Base-by-base conservation (phyloP, 768 basidiomycete species). In the Pisolithus tinctorius region DNA sequence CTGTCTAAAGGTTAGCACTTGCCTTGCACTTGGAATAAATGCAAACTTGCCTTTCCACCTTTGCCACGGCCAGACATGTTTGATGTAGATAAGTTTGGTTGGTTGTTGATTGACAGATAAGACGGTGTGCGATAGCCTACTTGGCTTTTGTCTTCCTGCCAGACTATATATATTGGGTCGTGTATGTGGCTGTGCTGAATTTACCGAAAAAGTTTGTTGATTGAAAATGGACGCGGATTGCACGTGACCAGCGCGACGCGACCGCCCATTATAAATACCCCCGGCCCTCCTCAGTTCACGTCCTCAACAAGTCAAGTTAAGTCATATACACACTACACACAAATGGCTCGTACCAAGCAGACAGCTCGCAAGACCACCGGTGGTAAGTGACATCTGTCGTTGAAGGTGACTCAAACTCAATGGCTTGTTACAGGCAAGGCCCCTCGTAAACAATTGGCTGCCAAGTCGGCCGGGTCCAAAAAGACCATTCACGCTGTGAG, bases 61-160 rank as follows among this genome's bases (percentile, higher is more conserved):
- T 89, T 90, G 66, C 88, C 88, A 65, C 88, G 86, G 70, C 88
- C 88, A 72, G 87, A 88, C 86, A 89, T 84, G 66, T 89, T 29
- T 13, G n/a, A 11, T 45, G 25, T 14, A 29, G 16, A 29, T 29
- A 13, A 16, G 25, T 44, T 34, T 31, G 6, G 34, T 11, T 42
- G 25, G 44, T 9, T 36, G 8, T 44, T 17, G 60, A 36, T 4
- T 8, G 34, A 34, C 20, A 6, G 45, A 25, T 31, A 34, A 16
- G 27, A 25, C 17, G 45, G 50, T 37, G 20, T 20, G 7, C 20
- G 47, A 25, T 31, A 49, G 45, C 46, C 48, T 55, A 50, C 47
- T 20, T 46, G 41, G 29, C 41, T 51, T 52, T 63, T 54, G 54
- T 6, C 17, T 1, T 34, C 5, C 30, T 4, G 25, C 10, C 25